phyloP scores from a whole-genome alignment of 2,329 filamentous ascomycete genomes.

The Rhynchosporium secalis region DNA sequence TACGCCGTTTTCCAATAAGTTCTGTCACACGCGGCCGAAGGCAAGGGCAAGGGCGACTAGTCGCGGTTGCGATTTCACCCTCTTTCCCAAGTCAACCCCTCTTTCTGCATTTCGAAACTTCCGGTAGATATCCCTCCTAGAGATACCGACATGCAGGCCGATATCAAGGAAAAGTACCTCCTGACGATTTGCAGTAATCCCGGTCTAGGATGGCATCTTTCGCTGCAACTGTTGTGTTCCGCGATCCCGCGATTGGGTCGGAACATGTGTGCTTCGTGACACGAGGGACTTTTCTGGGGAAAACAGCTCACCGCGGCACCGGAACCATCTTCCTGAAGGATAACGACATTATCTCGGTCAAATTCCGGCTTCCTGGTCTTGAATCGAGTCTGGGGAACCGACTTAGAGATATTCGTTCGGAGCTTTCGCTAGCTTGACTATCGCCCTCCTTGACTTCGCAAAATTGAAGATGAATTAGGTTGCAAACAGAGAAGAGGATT shows the following conservation, averaged over 20 bases:
- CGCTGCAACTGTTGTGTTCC: background rate
- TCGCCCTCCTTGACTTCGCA: background rate
- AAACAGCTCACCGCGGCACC: background rate
- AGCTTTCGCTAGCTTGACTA: background rate
- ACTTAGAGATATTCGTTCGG: background rate
- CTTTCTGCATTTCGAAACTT: background rate
- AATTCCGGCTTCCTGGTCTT: background rate
- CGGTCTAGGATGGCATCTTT: background rate
- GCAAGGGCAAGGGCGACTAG: background rate
- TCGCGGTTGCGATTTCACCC: background rate
- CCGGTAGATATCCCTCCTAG: background rate
- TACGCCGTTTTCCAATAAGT: background rate
- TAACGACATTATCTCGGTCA: constrained; percentile 2
- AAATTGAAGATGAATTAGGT: background rate
- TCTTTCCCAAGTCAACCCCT: background rate
- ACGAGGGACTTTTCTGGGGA: background rate
- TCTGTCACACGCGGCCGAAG: background rate
- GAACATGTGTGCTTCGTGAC: background rate
- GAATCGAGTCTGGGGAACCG: background rate
- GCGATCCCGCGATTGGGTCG: background rate
- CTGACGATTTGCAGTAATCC: background rate
- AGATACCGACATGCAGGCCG: background rate
- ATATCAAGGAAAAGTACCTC: background rate
- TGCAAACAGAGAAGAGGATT: background rate
- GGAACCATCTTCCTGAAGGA: background rate